Evolutionary conservation across 2,329 filamentous ascomycete species (phyloP).

Genomic region (Fusarium sp.): DNA sequence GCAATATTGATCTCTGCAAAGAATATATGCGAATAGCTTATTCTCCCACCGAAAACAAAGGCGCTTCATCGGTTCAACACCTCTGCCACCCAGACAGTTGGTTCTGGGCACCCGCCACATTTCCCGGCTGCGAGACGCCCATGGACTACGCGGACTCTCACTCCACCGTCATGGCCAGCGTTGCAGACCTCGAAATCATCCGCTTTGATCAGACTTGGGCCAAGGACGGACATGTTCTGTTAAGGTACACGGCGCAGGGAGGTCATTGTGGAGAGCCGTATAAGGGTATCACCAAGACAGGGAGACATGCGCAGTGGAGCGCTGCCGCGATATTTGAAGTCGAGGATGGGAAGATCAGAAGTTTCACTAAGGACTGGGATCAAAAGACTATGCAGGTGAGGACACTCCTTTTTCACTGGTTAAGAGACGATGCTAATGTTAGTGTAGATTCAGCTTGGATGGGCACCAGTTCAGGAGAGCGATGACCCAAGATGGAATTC

Average conservation of each 20-base stretch:
- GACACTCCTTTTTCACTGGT: too few species aligned
- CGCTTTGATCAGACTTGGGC: constrained; percentile 42
- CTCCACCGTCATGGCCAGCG: constrained; percentile 37
- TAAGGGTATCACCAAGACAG: constrained; percentile 37
- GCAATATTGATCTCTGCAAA: constrained; percentile 24
- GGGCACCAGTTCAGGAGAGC: constrained; percentile 40
- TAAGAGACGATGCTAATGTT: neutral
- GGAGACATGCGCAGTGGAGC: constrained; percentile 32
- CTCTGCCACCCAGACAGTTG: constrained; percentile 33
- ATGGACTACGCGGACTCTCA: constrained; percentile 43
- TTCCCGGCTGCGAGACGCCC: constrained; percentile 31
- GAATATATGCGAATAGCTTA: constrained; percentile 35
- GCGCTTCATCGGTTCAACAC: constrained; percentile 20
- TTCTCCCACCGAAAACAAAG: constrained; percentile 26
- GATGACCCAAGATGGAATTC: constrained; percentile 41
- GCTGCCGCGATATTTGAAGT: constrained; percentile 43
- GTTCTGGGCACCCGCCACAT: constrained; percentile 35
- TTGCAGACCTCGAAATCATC: constrained; percentile 36
- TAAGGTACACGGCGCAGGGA: constrained; percentile 42
- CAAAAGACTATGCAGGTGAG: constrained; percentile 31
- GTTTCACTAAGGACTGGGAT: constrained; percentile 32
- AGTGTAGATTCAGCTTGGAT: constrained; percentile 41
- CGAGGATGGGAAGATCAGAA: constrained; percentile 27
- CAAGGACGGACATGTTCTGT: constrained; percentile 40
- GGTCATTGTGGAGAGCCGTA: constrained; percentile 41